Conservation (phyloP, 306 rosid genomes). For the Boehmeria nivea region DNA sequence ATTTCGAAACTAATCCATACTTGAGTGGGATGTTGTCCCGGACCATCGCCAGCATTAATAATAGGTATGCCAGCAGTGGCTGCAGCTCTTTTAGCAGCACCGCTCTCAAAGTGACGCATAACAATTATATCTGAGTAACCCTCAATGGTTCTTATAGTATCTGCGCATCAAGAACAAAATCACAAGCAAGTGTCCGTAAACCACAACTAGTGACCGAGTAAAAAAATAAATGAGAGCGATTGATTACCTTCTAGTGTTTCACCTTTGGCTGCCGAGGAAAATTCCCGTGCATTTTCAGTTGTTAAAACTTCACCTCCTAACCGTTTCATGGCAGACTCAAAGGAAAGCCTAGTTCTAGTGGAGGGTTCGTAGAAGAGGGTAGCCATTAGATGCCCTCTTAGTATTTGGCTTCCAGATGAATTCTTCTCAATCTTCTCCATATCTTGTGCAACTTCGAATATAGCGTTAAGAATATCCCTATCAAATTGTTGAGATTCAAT, state of each 20-base stretch:
- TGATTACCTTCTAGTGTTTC: constrained; percentile 86
- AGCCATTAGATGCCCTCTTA: constrained; percentile 88
- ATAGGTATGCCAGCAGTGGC: constrained; percentile 67
- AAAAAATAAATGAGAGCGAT: constrained; percentile 5
- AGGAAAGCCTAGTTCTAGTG: constrained; percentile 87
- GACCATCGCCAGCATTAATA: constrained; percentile 95
- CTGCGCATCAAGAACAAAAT: constrained; percentile 38
- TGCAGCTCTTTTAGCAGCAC: constrained; percentile 92
- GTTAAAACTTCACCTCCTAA: constrained; percentile 89
- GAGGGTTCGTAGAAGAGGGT: constrained; percentile 90
- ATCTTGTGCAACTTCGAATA: constrained; percentile 64
- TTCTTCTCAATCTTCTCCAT: constrained; percentile 78
- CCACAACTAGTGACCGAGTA: neutral
- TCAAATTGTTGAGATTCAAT: constrained; percentile 88
- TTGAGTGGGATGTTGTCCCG: constrained; percentile 94
- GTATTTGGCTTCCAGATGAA: constrained; percentile 68
- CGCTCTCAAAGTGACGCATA: constrained; percentile 91
- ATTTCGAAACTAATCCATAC: constrained; percentile 20
- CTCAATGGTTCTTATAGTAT: constrained; percentile 82
- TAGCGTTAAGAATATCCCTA: constrained; percentile 53
- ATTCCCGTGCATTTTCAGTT: constrained; percentile 89
- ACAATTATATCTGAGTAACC: constrained; percentile 86
- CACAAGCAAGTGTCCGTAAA: constrained; percentile 7
- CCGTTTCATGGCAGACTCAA: constrained; percentile 94
- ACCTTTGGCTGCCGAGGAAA: constrained; percentile 89